Evolutionary conservation across 352 stramenopile species (phyloP).

Genomic region (Globisporangium nunn): DNA sequence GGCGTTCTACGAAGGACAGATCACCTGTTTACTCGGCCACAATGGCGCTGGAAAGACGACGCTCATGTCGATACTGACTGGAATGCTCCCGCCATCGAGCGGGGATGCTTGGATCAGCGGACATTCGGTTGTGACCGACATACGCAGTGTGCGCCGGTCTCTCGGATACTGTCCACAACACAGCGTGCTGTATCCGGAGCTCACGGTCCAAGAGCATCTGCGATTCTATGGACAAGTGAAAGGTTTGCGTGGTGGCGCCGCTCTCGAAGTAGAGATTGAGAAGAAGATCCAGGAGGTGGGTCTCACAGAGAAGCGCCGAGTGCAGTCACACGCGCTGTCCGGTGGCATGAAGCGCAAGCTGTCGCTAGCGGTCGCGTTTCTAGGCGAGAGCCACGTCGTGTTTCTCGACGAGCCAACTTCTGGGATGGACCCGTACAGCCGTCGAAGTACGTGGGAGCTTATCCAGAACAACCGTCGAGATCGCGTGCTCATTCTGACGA

Average conservation of each 20-base stretch:
- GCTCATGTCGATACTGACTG: slow-evolving; percentile 75
- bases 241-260: slow-evolving; percentile 28
- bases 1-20: slow-evolving; percentile 90
- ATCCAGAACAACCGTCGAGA: slow-evolving; percentile 49
- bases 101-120: slow-evolving; percentile 58
- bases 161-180: slow-evolving; percentile 96
- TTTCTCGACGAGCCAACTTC: slow-evolving; percentile 89
- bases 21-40: slow-evolving; percentile 92
- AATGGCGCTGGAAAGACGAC: slow-evolving; percentile 93
- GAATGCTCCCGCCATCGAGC: slow-evolving; percentile 48
- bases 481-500: slow-evolving; percentile 85
- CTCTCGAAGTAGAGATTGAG: slow-evolving; percentile 19
- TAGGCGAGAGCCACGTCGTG: slow-evolving; percentile 67
- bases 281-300: slow-evolving; percentile 87
- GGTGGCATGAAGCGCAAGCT: slow-evolving; percentile 80
- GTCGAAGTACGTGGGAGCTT: slow-evolving; percentile 81
- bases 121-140: slow-evolving; percentile 50
- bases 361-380: slow-evolving; percentile 65
- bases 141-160: slow-evolving; percentile 84
- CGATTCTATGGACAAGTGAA: slow-evolving; percentile 92
- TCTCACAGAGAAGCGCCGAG: slow-evolving; percentile 80
- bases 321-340: slow-evolving; percentile 46
- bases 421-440: slow-evolving; percentile 91
- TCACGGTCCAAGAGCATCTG: slow-evolving; percentile 96
- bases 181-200: slow-evolving; percentile 92